Evolutionary conservation across 2,329 filamentous ascomycete species (phyloP).

Genomic region (Neonectria neomacrospora): DNA sequence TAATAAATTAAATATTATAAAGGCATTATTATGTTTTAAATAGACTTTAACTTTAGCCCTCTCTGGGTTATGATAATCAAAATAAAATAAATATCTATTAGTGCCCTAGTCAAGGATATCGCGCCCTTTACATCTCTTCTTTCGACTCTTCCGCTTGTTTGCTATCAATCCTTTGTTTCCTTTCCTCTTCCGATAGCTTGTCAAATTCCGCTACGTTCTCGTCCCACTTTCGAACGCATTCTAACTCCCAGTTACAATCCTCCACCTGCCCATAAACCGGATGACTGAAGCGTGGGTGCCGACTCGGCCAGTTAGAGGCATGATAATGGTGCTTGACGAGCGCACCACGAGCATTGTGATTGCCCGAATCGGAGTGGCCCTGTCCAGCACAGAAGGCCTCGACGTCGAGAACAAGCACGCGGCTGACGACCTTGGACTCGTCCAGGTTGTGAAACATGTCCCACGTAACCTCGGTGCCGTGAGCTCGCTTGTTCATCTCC

Average conservation of each 20-base stretch:
- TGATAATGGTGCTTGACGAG: conserved; percentile 81
- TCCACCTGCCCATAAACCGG: conserved; percentile 77
- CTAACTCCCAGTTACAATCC: conserved; percentile 74
- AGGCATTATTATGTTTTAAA: too few relatives aligned
- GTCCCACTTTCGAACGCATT: conserved; percentile 75
- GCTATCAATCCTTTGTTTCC: conserved; percentile 59
- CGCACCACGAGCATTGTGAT: conserved; percentile 72
- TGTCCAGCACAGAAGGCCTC: conserved; percentile 79
- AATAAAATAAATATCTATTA: background rate
- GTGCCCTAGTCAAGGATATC: background rate
- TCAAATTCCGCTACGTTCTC: conserved; percentile 70
- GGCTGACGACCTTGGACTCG: conserved; percentile 73
- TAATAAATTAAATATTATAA: too few relatives aligned
- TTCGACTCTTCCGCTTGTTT: background rate
- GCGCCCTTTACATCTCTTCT: background rate
- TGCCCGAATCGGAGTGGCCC: conserved; percentile 78
- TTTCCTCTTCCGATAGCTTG: conserved; percentile 67
- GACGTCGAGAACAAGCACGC: conserved; percentile 74
- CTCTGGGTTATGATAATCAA: too few relatives aligned
- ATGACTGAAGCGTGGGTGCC: conserved; percentile 73
- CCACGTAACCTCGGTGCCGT: conserved; percentile 63
- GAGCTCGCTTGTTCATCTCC: conserved; percentile 66
- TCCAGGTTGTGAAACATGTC: conserved; percentile 72
- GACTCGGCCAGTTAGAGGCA: conserved; percentile 76
- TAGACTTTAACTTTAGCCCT: too few relatives aligned